Percentiles rank a stretch among this genome's conserved stretches.
Evolutionary conservation across 2,329 filamentous ascomycete genomes (phyloP).

Genomic region (Furcasterigmium sp.): DNA sequence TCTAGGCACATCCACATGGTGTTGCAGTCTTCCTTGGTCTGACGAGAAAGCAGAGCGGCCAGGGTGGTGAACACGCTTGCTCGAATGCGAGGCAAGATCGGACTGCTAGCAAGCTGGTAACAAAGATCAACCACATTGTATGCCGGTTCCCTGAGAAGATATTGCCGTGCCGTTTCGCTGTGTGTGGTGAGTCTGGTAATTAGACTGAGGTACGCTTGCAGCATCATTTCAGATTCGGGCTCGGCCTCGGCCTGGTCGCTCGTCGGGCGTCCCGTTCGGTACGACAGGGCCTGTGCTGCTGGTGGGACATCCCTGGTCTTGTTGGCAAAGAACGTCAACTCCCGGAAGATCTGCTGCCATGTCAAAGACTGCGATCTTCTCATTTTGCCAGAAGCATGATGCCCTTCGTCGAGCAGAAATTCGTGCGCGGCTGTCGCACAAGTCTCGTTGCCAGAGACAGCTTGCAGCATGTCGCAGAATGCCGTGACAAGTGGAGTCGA

Average conservation of each 20-base stretch:
- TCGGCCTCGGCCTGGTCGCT: slow-evolving; percentile 71
- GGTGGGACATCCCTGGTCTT: slow-evolving; percentile 70
- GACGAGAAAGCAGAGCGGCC: slow-evolving; percentile 69
- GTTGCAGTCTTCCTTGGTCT: slow-evolving; percentile 60
- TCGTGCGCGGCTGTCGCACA: slow-evolving; percentile 82
- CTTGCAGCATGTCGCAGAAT: slow-evolving; percentile 93
- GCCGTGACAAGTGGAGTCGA: slow-evolving; percentile 94
- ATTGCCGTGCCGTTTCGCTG: slow-evolving; percentile 66
- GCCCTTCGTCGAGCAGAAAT: slow-evolving; percentile 83
- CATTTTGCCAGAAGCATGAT: slow-evolving; percentile 69
- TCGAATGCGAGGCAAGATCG: slow-evolving; percentile 70
- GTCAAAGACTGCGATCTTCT: slow-evolving; percentile 80
- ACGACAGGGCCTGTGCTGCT: slow-evolving; percentile 44
- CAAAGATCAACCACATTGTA: slow-evolving; percentile 70
- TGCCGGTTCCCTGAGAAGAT: slow-evolving; percentile 60
- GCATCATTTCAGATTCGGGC: slow-evolving; percentile 91
- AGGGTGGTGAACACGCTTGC: slow-evolving; percentile 81
- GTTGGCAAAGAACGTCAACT: slow-evolving; percentile 77
- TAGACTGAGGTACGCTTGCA: slow-evolving; percentile 87
- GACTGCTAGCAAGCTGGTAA: slow-evolving; percentile 72
- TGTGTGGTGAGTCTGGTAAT: slow-evolving; percentile 76
- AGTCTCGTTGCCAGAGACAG: slow-evolving; percentile 75
- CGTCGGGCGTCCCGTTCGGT: slow-evolving; percentile 52
- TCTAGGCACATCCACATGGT: slow-evolving; percentile 79
- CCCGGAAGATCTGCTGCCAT: slow-evolving; percentile 88